Base-by-base conservation (phyloP, 2,329 filamentous ascomycete genomes). In the Pyrenochaeta sp. region DNA sequence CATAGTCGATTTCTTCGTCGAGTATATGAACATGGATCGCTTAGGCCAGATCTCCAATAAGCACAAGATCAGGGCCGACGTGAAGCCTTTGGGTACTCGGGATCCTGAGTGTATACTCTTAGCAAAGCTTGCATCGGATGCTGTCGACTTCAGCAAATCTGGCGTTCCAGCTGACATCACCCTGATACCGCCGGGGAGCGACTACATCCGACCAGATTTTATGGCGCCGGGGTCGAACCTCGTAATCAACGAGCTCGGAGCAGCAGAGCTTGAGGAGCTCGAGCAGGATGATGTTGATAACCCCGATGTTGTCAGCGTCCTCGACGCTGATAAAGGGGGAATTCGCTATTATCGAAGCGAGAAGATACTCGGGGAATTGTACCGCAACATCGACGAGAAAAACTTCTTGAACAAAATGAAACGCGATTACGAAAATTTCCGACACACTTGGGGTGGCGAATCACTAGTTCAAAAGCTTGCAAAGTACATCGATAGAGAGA, bases 1-100 rank as follows among this genome's bases (percentile, higher is more conserved):
- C 65, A 95, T 96, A 79, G 88, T 87, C 0, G 81, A 90, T 10
- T 95, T 94, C 76, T 95, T 96, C 62, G 82, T 96, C n/a, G 81
- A 72, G 25, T 75, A 71, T 47, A 77, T 79, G 71, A 73, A 79
- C n/a, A 77, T 73, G 36, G 79, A 82, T 59, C 73, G 74, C n/a
- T 67, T 82, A 0, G 80, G 79, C 2, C 74, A 75, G 45, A 77
- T 82, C 9, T 77, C 75, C 15, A 80, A 68, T 46, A 72, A 73
- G 15, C 80, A 82, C 58, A 72, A 79, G 56, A 73, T 79, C 40
- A 59, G 78, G 34, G 80, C 80, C 2, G 80, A 82, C 62, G 68
- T 73, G 30, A 60, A 68, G 6, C 39, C 55, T 0, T 24, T 30
- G 0, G 78, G 78, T 0, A 77, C 76, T 5, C 56, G n/a, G 2